Base-by-base conservation (phyloP, 2,329 filamentous ascomycete species). In the Conoideocrella luteorostrata region DNA sequence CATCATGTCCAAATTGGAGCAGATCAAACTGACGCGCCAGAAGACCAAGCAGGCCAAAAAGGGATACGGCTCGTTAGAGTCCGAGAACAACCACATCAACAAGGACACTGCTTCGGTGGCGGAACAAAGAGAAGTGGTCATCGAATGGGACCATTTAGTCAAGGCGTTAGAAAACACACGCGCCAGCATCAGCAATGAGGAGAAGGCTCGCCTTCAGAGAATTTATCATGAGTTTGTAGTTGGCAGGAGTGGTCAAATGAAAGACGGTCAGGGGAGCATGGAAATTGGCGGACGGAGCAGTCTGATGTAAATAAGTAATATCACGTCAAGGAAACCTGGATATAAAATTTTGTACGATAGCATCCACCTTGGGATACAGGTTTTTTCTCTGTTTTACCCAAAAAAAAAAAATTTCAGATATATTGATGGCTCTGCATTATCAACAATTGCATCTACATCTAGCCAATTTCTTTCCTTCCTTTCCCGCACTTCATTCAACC, bases 191-290 rank as follows among this genome's bases (percentile, higher is more conserved):
- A 88, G 85, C 58, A 70, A 72, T 3, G 78, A 88, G 47, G 93
- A 98, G 67, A 77, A 82, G 55, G 73, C 69, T 49, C 72, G 91
- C 47, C 65, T 98, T 52, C 75, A 79, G 56, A 78, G 78, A 32
- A 96, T 98, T 48, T 98, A 98, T 61, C 73, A 76, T 13, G 93
- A 98, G 67, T 98, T 98, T 70, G 83, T 96, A 1, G 86, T 88
- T 4, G 90, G 89, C 0, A 76, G 93, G 53, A 95, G 90, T 63
- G 93, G 93, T 7, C 90, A 97, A 70, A 89, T 98, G 88, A 88
- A 83, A 47, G 91, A 86, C 64, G 93, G 93, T 2, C 88, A 97
- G 65, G 89, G 86, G 0, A 86, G 85, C 45, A 94, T 83, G 63
- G 93, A 97, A 66, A 81, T 98, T 66, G 93, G 93, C 7, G 93